Evolutionary conservation across 495 filamentous ascomycete genomes (phyloP).

Genomic region (Xylaria flabelliformis): DNA sequence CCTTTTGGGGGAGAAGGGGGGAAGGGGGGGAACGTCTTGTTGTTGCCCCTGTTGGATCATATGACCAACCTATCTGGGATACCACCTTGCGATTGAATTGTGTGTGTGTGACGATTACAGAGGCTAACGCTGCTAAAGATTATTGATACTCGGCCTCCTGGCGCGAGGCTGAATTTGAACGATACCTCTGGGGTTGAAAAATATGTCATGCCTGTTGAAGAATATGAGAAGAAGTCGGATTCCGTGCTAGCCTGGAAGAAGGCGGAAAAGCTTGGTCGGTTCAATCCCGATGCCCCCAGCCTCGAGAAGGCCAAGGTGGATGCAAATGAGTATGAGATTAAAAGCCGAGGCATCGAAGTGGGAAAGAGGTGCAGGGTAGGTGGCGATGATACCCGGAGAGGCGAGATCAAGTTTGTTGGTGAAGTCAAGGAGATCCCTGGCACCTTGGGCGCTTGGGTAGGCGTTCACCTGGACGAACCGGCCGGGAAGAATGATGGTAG

Average conservation of each 20-base stretch:
- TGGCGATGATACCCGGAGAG: conserved; percentile 73
- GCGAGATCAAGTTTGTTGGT: conserved; percentile 84
- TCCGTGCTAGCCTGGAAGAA: conserved; percentile 95
- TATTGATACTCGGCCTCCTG: conserved; percentile 75
- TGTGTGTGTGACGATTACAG: neutral
- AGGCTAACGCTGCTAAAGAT: conserved; percentile 60
- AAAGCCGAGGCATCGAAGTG: conserved; percentile 67
- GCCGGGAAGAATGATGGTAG: conserved; percentile 91
- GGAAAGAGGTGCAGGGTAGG: conserved; percentile 70
- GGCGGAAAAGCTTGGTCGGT: conserved; percentile 87
- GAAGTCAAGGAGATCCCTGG: conserved; percentile 81
- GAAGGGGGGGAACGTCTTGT: too few species aligned
- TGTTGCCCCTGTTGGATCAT: neutral
- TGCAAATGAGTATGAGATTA: conserved; percentile 69
- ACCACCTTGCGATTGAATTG: neutral
- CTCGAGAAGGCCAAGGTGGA: conserved; percentile 72
- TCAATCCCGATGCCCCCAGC: conserved; percentile 82
- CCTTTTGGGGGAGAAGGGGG: too few species aligned
- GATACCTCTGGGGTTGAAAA: conserved; percentile 83
- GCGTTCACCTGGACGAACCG: conserved; percentile 84
- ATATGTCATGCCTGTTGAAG: conserved; percentile 78
- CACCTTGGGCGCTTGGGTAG: conserved; percentile 77
- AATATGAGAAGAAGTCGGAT: conserved; percentile 83
- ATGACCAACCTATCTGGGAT: neutral
- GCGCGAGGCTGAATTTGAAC: conserved; percentile 74